These are phyloP conservation scores for Yarrowia alimentaria DNA, from an alignment of 805 yeast genomes.

Conservation along the genomic window DNA sequence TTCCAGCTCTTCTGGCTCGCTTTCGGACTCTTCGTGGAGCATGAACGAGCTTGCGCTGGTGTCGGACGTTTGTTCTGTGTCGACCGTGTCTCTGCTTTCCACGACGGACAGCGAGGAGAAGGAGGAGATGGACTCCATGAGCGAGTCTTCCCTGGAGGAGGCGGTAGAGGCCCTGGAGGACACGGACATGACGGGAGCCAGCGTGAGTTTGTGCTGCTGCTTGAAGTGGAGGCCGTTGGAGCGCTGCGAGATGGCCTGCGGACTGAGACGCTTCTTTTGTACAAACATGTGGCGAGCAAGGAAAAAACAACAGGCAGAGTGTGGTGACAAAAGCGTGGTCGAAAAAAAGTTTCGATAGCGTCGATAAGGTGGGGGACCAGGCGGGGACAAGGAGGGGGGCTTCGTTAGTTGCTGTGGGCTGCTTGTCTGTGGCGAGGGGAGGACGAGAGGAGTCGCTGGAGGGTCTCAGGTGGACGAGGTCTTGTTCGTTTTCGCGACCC, in stretches of 20 bases:
- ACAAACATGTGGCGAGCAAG: constrained; percentile 7
- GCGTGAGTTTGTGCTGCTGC: constrained; percentile 15
- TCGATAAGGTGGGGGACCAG: too few relatives aligned
- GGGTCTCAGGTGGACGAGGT: too few relatives aligned
- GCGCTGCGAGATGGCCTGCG: constrained; percentile 26
- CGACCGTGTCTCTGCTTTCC: not conserved
- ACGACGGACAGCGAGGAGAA: not conserved
- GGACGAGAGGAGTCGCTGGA: too few relatives aligned
- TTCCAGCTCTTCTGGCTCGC: not conserved
- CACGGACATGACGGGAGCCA: constrained; percentile 6
- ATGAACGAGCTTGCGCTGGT: not conserved
- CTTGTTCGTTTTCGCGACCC: too few relatives aligned
- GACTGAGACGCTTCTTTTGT: constrained; percentile 4
- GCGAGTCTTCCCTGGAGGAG: constrained; percentile 10
- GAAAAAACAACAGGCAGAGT: not conserved
- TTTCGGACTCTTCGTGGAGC: constrained; percentile 1
- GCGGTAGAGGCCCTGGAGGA: too few relatives aligned
- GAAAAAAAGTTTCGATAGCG: too few relatives aligned
- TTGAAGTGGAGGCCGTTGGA: constrained; percentile 29
- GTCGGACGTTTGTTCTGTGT: not conserved
- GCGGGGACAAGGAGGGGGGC: too few relatives aligned
- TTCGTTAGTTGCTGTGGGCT: too few relatives aligned
- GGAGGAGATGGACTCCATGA: not conserved
- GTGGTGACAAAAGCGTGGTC: not conserved
- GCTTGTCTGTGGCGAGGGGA: too few relatives aligned